Evolutionary conservation across 257 asterid genomes (phyloP).

Genomic region (Petrea volubilis): DNA sequence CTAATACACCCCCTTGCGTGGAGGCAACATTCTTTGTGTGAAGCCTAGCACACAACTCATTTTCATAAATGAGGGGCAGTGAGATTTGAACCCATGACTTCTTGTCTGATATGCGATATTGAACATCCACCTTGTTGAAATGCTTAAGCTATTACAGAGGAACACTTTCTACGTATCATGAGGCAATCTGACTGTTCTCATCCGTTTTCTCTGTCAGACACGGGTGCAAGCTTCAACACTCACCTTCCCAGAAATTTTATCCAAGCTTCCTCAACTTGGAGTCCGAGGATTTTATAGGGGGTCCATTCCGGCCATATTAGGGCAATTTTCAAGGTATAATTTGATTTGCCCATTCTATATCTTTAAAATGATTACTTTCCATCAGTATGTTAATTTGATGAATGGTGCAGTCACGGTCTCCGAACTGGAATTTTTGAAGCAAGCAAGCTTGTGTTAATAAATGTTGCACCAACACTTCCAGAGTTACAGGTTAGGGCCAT

Average conservation of each 20-base stretch:
- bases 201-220: slow-evolving; percentile 63
- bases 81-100: no score
- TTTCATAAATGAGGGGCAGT: no score
- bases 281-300: slow-evolving; percentile 85
- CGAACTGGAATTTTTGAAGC: slow-evolving; percentile 97
- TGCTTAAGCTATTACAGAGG: no score
- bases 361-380: not conserved
- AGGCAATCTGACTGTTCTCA: slow-evolving; percentile 40
- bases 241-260: slow-evolving; percentile 72
- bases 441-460: slow-evolving; percentile 84
- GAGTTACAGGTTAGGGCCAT: slow-evolving; percentile 75
- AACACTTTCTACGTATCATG: slow-evolving; percentile 21
- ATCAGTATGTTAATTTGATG: slow-evolving; percentile 4
- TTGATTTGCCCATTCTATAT: not conserved
- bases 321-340: slow-evolving; percentile 89
- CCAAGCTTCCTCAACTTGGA: slow-evolving; percentile 91
- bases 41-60: no score
- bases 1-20: no score
- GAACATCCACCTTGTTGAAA: no score
- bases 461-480: slow-evolving; percentile 90
- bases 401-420: slow-evolving; percentile 79
- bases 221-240: slow-evolving; percentile 97
- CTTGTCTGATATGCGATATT: no score
- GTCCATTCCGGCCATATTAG: slow-evolving; percentile 92
- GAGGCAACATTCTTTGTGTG: no score